Conservation (phyloP, 306 rosid species). For the Castanea sativa region DNA sequence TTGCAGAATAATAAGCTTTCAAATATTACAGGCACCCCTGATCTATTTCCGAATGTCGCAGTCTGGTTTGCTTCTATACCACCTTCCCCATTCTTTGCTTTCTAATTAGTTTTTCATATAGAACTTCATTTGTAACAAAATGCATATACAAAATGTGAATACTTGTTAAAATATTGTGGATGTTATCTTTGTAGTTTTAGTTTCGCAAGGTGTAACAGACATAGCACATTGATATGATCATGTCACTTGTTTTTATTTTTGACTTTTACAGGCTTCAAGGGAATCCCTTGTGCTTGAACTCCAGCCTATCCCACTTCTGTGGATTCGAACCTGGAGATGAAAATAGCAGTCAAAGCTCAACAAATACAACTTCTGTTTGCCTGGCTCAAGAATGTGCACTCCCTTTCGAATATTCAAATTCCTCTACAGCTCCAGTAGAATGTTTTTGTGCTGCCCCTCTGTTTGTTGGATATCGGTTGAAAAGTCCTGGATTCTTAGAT, state of each 20-base stretch:
- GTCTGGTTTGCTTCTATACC: slow-evolving; percentile 61
- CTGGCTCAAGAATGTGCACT: slow-evolving; percentile 50
- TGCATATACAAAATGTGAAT: neutral
- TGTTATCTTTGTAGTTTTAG: neutral
- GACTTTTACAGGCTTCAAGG: slow-evolving; percentile 77
- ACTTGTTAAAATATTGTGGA: neutral
- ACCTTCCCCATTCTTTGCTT: slow-evolving; percentile 9
- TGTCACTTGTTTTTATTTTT: neutral
- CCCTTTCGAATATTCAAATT: slow-evolving; percentile 55
- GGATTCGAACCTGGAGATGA: slow-evolving; percentile 33
- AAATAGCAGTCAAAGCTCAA: slow-evolving; percentile 14
- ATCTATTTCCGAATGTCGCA: slow-evolving; percentile 64
- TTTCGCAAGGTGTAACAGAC: neutral
- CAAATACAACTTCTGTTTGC: slow-evolving; percentile 42
- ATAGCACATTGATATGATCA: neutral
- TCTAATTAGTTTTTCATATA: slow-evolving; percentile 7
- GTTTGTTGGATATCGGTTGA: slow-evolving; percentile 59
- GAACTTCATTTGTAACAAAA: neutral
- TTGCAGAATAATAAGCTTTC: slow-evolving; percentile 65
- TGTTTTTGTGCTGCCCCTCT: slow-evolving; percentile 83
- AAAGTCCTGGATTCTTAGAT: slow-evolving; percentile 85
- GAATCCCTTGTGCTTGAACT: slow-evolving; percentile 69
- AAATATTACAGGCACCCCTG: slow-evolving; percentile 48
- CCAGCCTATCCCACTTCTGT: slow-evolving; percentile 49
- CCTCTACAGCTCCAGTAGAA: slow-evolving; percentile 21